Evolutionary conservation across 305 asterid genomes (phyloP), one percentile per base, ranked within the genome.

Genomic region (Fraxinus sp.): DNA sequence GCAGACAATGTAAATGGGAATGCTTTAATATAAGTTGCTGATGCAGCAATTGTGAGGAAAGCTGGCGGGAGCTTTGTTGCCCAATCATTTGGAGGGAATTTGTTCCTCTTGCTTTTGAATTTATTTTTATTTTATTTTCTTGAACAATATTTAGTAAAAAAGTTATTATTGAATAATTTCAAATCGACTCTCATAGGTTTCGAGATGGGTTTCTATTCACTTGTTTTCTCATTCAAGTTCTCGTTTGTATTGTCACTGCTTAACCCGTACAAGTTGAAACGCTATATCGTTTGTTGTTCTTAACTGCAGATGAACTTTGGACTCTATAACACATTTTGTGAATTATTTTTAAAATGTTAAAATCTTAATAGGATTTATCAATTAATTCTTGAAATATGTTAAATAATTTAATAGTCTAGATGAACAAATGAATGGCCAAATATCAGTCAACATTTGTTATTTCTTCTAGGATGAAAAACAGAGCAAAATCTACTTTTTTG

Each of bases 21-120:
- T 49, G 78, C 72, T 39, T 36, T 80, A 57, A 44, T 72, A 37
- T 24, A 71, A 64, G 36, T 5, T 3, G 73, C 35, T 26, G 68
- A 80, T 68, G 78, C 35, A 20, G 41, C 41, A 5, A 7, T 64
- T 62, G n/a, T 7, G 39, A 44, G 66, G 44, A 22, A 46, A 22
- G 32, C 32, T 35, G 71, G 18, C 68, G 77, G 39, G 72, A 77
- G 33, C 79, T 78, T 24, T 79, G 78, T 36, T 79, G 74, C 85
- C 89, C 88, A 86, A 84, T 82, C 85, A 81, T 62, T 84, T 86
- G 89, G 88, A 85, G 88, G 89, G 91, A 88, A 86, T 86, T 82
- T 86, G 85, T 84, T 81, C 88, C 87, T 64, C 79, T 75, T 66
- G 78, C 78, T 80, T 68, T 84, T 84, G 80, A 79, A 76, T 80